Evolutionary conservation across 768 basidiomycete genomes (phyloP), one percentile per base, ranked within the genome.

Genomic region (Krasilnikovozyma curviuscula): DNA sequence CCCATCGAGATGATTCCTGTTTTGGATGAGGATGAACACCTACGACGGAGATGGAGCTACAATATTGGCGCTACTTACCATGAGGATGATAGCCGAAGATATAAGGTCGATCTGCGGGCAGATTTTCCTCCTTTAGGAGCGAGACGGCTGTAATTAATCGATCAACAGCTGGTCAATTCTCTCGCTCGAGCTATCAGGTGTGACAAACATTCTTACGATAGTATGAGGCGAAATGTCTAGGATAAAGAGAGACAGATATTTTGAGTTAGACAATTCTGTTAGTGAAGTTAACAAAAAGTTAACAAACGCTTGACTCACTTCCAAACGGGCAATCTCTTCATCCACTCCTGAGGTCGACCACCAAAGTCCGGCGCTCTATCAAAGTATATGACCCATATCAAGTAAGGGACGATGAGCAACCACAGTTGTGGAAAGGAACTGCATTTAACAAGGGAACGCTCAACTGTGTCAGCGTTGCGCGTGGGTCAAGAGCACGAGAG

Each of bases 1-100:
- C 69, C 91, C 88, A 93, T 95, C 57, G 91, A 89, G 62, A 98
- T 95, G 55, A 98, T 95, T 33, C 88, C 84, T 88, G 55, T 24
- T 24, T 6, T 19, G 30, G 5, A 8, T 39, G 10, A 48, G 18
- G 8, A 37, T 46, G 58, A 12, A 60, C 53, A 35, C 30, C 44
- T 45, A n/a, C 19, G 7, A 34, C 19, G 9, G 3, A 30, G 7
- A 25, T 7, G n/a, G n/a, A 33, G 29, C 14, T 39, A 16, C 10
- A 7, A 21, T n/a, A n/a, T 12, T 2, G 24, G 14, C 28, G 35
- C 47, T 39, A 61, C 73, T 29, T 51, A 79, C 89, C 93, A 65
- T 98, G 93, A 16, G 93, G 93, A 65, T 98, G 93, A 65, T 95
- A 95, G 7, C 91, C 93, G 65, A 98, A 98, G 13, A 98, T 74